Evolutionary conservation across 495 filamentous ascomycete species (phyloP).

Genomic region (Penicillium pancosmium): DNA sequence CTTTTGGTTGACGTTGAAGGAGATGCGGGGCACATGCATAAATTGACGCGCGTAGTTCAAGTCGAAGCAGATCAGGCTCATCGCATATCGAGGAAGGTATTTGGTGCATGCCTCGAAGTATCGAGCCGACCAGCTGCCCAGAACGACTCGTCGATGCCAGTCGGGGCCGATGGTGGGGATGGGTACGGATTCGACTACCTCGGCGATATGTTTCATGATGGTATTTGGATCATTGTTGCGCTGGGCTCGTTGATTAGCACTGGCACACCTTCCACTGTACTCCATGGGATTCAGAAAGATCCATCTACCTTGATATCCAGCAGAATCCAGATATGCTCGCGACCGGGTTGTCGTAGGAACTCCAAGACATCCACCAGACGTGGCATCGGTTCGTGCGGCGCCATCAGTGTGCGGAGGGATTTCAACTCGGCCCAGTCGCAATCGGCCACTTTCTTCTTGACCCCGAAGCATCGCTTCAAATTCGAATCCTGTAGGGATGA

Average conservation of each 20-base stretch:
- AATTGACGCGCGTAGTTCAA: conserved; percentile 70
- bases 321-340: conserved; percentile 74
- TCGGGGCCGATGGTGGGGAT: conserved; percentile 36
- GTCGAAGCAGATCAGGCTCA: conserved; percentile 75
- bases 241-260: conserved; percentile 27
- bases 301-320: conserved; percentile 80
- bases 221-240: conserved; percentile 67
- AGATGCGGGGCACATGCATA: conserved; percentile 57
- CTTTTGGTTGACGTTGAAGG: conserved; percentile 74
- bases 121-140: conserved; percentile 78
- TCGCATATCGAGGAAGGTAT: conserved; percentile 67
- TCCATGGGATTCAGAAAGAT: too few species aligned
- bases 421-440: conserved; percentile 74
- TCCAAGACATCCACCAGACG: conserved; percentile 74
- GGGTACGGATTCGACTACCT: conserved; percentile 58
- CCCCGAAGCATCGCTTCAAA: conserved; percentile 79
- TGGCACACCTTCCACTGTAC: neutral
- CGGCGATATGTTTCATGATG: conserved; percentile 66
- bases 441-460: conserved; percentile 68
- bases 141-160: conserved; percentile 73
- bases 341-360: conserved; percentile 62
- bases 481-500: conserved; percentile 61
- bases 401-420: conserved; percentile 64
- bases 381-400: conserved; percentile 72
- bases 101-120: conserved; percentile 61